phyloP scores from a whole-genome alignment of 2,329 filamentous ascomycete species.

The Ambrosiella beaveri region DNA sequence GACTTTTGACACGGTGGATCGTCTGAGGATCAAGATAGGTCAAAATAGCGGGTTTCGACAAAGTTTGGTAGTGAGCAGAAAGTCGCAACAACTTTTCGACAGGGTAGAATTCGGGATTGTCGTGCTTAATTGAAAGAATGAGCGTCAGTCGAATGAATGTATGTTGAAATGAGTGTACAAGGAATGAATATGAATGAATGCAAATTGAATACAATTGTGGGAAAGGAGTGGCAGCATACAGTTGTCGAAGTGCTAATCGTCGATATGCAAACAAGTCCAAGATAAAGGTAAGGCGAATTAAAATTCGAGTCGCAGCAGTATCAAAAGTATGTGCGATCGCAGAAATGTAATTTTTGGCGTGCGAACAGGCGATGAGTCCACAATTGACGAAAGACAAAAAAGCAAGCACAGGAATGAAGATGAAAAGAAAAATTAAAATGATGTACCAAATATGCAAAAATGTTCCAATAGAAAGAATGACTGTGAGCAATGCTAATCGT shows the following conservation, averaged over 20 bases:
- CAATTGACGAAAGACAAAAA: neutral
- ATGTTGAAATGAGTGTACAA: too few species aligned
- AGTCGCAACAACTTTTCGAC: neutral
- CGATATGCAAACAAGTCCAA: neutral
- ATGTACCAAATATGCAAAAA: constrained; percentile 3
- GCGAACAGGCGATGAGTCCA: neutral
- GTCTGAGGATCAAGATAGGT: neutral
- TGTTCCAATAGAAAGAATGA: constrained; percentile 5
- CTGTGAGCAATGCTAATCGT: neutral
- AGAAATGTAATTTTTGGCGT: neutral
- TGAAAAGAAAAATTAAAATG: constrained; percentile 1
- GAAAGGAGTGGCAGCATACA: neutral
- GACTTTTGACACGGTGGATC: neutral
- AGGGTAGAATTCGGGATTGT: neutral
- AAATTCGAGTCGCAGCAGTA: neutral
- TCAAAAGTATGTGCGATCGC: neutral
- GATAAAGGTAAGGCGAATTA: neutral
- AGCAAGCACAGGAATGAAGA: neutral
- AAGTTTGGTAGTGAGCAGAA: neutral
- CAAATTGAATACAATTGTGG: neutral
- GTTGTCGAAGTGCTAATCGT: neutral
- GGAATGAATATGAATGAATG: neutral
- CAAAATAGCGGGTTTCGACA: neutral
- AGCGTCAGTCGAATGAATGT: neutral
- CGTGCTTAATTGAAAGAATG: neutral